Evolutionary conservation across 2,329 filamentous ascomycete genomes (phyloP).

Genomic region (Diaporthe australafricana): DNA sequence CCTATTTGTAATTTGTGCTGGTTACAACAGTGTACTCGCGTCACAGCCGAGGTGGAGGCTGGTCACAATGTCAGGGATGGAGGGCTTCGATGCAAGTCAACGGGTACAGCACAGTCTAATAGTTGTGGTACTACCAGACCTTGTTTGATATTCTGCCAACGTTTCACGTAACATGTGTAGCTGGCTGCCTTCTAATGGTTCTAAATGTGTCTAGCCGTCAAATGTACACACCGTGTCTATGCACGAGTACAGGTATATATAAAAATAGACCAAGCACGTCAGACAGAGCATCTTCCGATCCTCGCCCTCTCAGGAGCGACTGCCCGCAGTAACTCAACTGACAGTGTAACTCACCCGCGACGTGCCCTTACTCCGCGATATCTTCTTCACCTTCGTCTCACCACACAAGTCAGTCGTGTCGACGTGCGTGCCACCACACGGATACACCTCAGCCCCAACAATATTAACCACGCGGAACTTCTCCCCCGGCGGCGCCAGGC

Average conservation of each 20-base stretch:
- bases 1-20: no score
- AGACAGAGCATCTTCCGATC: no score
- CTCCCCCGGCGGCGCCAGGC: conserved; percentile 58
- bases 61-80: no score
- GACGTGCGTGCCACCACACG: conserved; percentile 82
- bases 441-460: conserved; percentile 75
- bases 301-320: no score
- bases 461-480: conserved; percentile 77
- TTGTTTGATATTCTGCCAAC: no score
- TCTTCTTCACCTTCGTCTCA: conserved; percentile 73
- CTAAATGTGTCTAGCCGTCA: background rate
- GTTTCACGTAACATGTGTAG: no score
- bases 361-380: conserved; percentile 72
- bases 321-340: background rate
- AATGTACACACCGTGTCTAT: background rate
- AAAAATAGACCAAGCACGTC: background rate
- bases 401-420: conserved; percentile 68
- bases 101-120: no score
- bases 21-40: no score
- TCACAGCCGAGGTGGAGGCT: no score
- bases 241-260: background rate
- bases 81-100: no score
- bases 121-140: no score
- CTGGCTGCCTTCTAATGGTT: background rate
- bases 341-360: conserved; percentile 66